phyloP scores from a whole-genome alignment of 2,329 filamentous ascomycete genomes.

The Sporothrix dimorphospora region DNA sequence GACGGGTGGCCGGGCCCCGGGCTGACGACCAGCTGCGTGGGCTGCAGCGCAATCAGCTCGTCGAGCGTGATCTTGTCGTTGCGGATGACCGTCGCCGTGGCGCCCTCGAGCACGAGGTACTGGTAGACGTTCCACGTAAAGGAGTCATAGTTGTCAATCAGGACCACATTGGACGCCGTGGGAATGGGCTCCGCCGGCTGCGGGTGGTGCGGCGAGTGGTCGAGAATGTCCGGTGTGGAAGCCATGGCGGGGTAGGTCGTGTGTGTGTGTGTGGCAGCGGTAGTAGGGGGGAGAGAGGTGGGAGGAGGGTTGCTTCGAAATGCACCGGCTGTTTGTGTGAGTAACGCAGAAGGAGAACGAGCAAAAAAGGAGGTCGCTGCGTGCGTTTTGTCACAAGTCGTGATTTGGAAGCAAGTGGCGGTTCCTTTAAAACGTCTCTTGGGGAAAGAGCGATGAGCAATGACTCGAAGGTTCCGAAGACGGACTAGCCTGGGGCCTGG shows the following conservation, averaged over 20 bases:
- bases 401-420: slow-evolving; percentile 14
- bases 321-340: neutral
- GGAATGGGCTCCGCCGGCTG: slow-evolving; percentile 71
- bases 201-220: slow-evolving; percentile 87
- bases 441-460: slow-evolving; percentile 12
- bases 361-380: neutral
- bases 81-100: slow-evolving; percentile 83
- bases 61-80: slow-evolving; percentile 91
- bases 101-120: slow-evolving; percentile 94
- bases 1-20: slow-evolving; percentile 92
- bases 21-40: slow-evolving; percentile 92
- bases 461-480: slow-evolving; percentile 26
- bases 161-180: slow-evolving; percentile 84
- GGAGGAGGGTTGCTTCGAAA: neutral
- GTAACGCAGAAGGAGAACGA: neutral
- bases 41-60: slow-evolving; percentile 78
- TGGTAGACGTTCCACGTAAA: slow-evolving; percentile 99
- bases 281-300: neutral
- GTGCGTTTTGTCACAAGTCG: neutral
- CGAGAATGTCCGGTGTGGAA: slow-evolving; percentile 55
- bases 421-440: neutral
- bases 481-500: slow-evolving; percentile 20
- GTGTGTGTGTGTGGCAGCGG: neutral
- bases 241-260: slow-evolving; percentile 48
- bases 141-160: slow-evolving; percentile 99